Evolutionary conservation across 2,329 filamentous ascomycete species (phyloP).

Genomic region (Sporothrix humicola): DNA sequence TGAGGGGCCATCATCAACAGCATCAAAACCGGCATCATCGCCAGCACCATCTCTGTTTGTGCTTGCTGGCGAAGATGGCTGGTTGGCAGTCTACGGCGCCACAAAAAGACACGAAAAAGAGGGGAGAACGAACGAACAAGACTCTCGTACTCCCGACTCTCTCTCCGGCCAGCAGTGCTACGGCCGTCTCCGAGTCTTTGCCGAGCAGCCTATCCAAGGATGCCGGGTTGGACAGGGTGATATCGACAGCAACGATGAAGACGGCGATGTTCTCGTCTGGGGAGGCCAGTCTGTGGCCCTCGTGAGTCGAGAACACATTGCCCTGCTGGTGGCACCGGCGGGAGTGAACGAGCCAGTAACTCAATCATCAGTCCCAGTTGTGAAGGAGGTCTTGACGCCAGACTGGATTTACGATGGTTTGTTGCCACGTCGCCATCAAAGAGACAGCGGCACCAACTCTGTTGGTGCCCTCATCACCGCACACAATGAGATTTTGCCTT

Average conservation of each 20-base stretch:
- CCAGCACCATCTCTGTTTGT: slow-evolving; percentile 38
- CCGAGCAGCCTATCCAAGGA: slow-evolving; percentile 75
- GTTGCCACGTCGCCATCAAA: slow-evolving; percentile 48
- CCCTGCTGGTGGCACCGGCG: slow-evolving; percentile 42
- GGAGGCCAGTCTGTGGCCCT: slow-evolving; percentile 67
- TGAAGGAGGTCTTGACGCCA: slow-evolving; percentile 55
- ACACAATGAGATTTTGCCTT: slow-evolving; percentile 77
- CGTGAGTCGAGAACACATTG: slow-evolving; percentile 46
- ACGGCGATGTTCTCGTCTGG: slow-evolving; percentile 65
- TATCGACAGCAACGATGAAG: slow-evolving; percentile 22
- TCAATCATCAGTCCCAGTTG: slow-evolving; percentile 29
- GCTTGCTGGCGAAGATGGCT: slow-evolving; percentile 65
- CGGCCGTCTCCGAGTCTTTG: slow-evolving; percentile 61
- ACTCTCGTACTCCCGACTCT: neutral
- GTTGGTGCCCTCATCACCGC: slow-evolving; percentile 74
- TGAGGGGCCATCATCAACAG: neutral
- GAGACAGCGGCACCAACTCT: slow-evolving; percentile 38
- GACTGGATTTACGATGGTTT: slow-evolving; percentile 82
- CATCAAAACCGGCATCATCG: neutral
- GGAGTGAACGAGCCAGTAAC: neutral
- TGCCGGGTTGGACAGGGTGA: slow-evolving; percentile 54
- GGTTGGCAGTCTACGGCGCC: slow-evolving; percentile 60
- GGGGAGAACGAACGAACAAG: neutral
- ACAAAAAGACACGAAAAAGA: neutral
- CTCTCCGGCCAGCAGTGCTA: slow-evolving; percentile 37